Evolutionary conservation across 495 filamentous ascomycete genomes (phyloP).

Genomic region (Jackrogersella minutella): DNA sequence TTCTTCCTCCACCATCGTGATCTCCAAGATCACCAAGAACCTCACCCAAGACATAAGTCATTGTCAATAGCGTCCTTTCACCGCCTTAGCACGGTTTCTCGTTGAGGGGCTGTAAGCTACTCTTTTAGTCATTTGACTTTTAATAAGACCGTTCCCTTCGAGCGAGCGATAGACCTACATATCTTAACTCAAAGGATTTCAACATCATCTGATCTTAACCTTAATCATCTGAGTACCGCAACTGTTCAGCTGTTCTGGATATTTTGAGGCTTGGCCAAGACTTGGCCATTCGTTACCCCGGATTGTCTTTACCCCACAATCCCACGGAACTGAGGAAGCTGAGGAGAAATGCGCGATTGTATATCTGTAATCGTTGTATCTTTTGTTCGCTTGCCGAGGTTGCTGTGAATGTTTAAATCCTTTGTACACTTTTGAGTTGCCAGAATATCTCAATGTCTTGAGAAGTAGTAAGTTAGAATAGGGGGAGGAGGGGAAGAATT

Average conservation of each 20-base stretch:
- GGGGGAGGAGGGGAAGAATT: background rate
- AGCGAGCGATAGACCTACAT: constrained; percentile 19
- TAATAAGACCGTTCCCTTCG: constrained; percentile 24
- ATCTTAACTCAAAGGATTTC: background rate
- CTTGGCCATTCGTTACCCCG: constrained; percentile 34
- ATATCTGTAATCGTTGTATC: background rate
- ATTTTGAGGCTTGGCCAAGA: background rate
- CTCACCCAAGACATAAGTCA: background rate
- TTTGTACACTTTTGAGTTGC: background rate
- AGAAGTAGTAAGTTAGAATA: background rate
- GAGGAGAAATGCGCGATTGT: constrained; percentile 9
- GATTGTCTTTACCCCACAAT: constrained; percentile 34
- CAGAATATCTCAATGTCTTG: background rate
- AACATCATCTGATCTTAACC: constrained; percentile 3
- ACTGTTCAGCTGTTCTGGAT: background rate
- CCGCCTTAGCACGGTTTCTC: constrained; percentile 7
- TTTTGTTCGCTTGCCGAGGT: background rate
- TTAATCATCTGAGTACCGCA: constrained; percentile 15
- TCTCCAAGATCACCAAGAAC: constrained; percentile 21
- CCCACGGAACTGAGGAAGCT: constrained; percentile 34
- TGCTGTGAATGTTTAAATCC: background rate
- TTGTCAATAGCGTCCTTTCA: constrained; percentile 18
- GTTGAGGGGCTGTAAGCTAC: too few species aligned
- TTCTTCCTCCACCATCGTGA: constrained; percentile 17
- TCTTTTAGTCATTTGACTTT: constrained; percentile 32